A percentile compares a stretch with the other conserved stretches of the same genome.
Evolutionary conservation across 768 basidiomycete species (phyloP).

Genomic region (Boletus vinaceobasis): DNA sequence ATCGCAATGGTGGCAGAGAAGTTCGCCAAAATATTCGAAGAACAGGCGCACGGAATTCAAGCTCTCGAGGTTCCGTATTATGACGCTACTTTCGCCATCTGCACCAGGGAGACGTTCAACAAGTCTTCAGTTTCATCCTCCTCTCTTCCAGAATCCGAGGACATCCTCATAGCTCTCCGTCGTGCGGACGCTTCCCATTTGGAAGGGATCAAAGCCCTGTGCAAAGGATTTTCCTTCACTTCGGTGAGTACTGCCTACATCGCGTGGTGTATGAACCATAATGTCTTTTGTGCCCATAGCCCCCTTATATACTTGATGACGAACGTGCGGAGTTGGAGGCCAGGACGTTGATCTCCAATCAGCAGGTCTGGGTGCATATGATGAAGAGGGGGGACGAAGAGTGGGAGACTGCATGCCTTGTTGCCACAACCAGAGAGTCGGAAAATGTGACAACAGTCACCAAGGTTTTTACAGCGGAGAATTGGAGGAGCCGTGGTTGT

Average conservation of each 20-base stretch:
- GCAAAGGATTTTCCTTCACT: slow-evolving; percentile 52
- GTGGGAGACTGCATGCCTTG: slow-evolving; percentile 56
- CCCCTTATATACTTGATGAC: slow-evolving; percentile 49
- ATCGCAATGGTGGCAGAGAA: slow-evolving; percentile 40
- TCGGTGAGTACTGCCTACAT: slow-evolving; percentile 43
- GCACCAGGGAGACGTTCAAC: slow-evolving; percentile 44
- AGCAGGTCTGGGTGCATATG: slow-evolving; percentile 60
- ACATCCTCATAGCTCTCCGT: slow-evolving; percentile 28
- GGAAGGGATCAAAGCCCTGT: slow-evolving; percentile 42
- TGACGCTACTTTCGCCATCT: slow-evolving; percentile 53
- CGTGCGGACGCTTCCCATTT: slow-evolving; percentile 33
- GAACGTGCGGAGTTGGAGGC: slow-evolving; percentile 52
- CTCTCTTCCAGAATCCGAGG: slow-evolving; percentile 6
- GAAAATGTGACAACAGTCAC: slow-evolving; percentile 58
- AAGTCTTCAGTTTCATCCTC: not conserved
- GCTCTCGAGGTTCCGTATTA: slow-evolving; percentile 50
- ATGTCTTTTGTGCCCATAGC: slow-evolving; percentile 31
- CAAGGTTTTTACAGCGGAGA: slow-evolving; percentile 63
- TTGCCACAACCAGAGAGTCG: slow-evolving; percentile 63
- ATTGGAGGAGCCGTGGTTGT: slow-evolving; percentile 51
- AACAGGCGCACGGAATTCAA: slow-evolving; percentile 25
- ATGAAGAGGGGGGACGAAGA: slow-evolving; percentile 28
- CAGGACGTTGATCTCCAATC: slow-evolving; percentile 39
- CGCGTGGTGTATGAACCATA: not conserved
- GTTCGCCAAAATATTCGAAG: slow-evolving; percentile 50